Percentiles rank a stretch among this genome's conserved stretches.
Conservation (phyloP, 352 stramenopile genomes). For the Phytophthora crassamura region DNA sequence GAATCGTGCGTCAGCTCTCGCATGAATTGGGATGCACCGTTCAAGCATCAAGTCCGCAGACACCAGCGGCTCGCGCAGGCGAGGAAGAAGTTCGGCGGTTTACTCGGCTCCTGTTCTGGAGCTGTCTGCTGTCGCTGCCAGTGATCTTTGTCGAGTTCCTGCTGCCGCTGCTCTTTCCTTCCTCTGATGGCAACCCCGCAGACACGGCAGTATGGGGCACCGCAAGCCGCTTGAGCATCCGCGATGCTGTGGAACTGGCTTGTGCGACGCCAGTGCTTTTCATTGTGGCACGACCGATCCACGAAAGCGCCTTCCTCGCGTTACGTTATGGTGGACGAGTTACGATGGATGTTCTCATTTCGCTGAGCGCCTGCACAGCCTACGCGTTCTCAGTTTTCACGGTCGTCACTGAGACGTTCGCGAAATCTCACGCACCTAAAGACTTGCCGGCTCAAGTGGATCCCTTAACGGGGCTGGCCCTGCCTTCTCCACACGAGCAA, state of each 20-base stretch:
- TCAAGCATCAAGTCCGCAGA: constrained; percentile 56
- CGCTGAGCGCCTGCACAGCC: constrained; percentile 68
- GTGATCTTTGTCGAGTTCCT: constrained; percentile 70
- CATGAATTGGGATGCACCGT: constrained; percentile 49
- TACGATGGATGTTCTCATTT: constrained; percentile 85
- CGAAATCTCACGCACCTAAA: constrained; percentile 1
- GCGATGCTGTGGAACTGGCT: constrained; percentile 57
- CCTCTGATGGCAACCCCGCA: constrained; percentile 26
- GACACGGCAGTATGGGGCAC: constrained; percentile 38
- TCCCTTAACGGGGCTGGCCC: constrained; percentile 8
- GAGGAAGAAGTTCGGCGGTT: constrained; percentile 55
- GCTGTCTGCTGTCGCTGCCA: constrained; percentile 59
- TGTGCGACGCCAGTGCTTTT: constrained; percentile 78
- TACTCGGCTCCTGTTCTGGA: constrained; percentile 54
- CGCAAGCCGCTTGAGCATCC: constrained; percentile 43
- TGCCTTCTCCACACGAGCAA: constrained; percentile 17
- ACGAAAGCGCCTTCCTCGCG: constrained; percentile 69
- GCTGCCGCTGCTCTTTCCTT: constrained; percentile 41
- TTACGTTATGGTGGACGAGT: constrained; percentile 66
- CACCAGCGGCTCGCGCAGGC: constrained; percentile 47
- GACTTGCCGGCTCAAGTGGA: constrained; percentile 12
- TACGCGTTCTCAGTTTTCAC: constrained; percentile 71
- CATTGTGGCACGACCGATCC: constrained; percentile 66
- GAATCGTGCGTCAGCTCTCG: constrained; percentile 49
- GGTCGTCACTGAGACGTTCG: constrained; percentile 27